A percentile compares a stretch with the other conserved stretches of the same genome.
Evolutionary conservation across 148 eudicot genomes (phyloP).

Genomic region (Polygonum aviculare): DNA sequence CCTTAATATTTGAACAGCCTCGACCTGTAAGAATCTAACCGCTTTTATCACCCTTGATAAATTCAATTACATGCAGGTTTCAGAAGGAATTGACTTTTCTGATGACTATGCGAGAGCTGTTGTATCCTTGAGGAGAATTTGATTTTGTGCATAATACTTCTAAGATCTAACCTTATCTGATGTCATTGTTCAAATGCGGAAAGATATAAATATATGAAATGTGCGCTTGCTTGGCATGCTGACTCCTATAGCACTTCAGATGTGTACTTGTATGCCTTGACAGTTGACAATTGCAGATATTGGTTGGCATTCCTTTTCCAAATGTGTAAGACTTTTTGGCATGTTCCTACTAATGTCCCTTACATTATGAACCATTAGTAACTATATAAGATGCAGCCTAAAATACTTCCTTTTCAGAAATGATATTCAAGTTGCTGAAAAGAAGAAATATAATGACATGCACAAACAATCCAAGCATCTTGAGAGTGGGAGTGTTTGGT

Average conservation of each 20-base stretch:
- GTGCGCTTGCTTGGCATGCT: background rate
- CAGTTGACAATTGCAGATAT: slow-evolving; percentile 55
- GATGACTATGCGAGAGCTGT: slow-evolving; percentile 94
- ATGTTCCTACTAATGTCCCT: background rate
- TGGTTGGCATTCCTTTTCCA: slow-evolving; percentile 96
- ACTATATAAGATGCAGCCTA: slow-evolving; percentile 3
- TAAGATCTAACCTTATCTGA: background rate
- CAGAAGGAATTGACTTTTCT: slow-evolving; percentile 97
- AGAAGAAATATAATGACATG: slow-evolving; percentile 83
- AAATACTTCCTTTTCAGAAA: slow-evolving; percentile 38
- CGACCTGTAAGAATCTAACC: too few relatives aligned
- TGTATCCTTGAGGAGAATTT: slow-evolving; percentile 61
- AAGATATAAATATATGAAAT: background rate
- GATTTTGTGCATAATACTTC: background rate
- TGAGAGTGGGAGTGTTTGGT: slow-evolving; percentile 85
- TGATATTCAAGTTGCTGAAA: slow-evolving; percentile 77
- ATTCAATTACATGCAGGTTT: slow-evolving; percentile 46
- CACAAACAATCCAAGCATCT: slow-evolving; percentile 61
- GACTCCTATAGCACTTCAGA: background rate
- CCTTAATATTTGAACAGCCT: too few relatives aligned
- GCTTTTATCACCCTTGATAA: too few relatives aligned
- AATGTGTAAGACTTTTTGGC: slow-evolving; percentile 51
- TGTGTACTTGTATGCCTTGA: slow-evolving; percentile 19
- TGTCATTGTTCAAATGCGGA: background rate
- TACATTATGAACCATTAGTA: background rate